Conservation (phyloP, 148 eudicot genomes). For the Persicaria maculosa region DNA sequence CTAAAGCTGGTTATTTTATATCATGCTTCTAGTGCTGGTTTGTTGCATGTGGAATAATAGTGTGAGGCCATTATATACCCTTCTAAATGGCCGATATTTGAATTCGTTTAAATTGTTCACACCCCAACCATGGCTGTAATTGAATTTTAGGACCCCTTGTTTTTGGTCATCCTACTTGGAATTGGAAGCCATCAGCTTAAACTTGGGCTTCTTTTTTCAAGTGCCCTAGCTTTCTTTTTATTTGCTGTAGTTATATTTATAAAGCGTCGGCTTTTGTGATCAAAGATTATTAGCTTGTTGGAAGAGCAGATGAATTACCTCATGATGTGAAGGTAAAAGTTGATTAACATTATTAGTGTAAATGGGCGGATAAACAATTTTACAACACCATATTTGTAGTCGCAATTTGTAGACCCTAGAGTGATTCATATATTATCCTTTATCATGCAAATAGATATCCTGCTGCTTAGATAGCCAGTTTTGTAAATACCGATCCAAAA, state of each 20-base stretch:
- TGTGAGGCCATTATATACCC: background rate
- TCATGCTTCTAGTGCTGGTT: background rate
- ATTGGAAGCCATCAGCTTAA: conserved; percentile 9
- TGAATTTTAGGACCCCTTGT: background rate
- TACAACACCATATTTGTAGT: background rate
- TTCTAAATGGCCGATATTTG: background rate
- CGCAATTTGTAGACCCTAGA: background rate
- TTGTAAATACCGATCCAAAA: no score
- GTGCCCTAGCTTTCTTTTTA: background rate
- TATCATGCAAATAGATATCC: conserved; percentile 46
- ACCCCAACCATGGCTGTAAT: background rate
- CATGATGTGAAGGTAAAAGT: conserved; percentile 64
- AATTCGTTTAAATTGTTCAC: background rate
- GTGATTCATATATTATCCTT: conserved; percentile 9
- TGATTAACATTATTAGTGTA: background rate
- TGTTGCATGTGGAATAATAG: background rate
- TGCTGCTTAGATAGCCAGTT: conserved; percentile 96
- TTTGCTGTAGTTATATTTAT: conserved; percentile 56
- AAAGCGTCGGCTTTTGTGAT: conserved; percentile 75
- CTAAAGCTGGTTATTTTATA: background rate
- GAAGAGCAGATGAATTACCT: conserved; percentile 71
- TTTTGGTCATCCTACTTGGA: background rate
- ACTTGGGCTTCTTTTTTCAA: conserved; percentile 3
- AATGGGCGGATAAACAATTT: background rate
- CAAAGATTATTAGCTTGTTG: conserved; percentile 46